Percentiles rank a stretch among this genome's conserved stretches.
phyloP scores from a whole-genome alignment of 371 early-diverging fungal genomes.

The Mortierella sp. region DNA sequence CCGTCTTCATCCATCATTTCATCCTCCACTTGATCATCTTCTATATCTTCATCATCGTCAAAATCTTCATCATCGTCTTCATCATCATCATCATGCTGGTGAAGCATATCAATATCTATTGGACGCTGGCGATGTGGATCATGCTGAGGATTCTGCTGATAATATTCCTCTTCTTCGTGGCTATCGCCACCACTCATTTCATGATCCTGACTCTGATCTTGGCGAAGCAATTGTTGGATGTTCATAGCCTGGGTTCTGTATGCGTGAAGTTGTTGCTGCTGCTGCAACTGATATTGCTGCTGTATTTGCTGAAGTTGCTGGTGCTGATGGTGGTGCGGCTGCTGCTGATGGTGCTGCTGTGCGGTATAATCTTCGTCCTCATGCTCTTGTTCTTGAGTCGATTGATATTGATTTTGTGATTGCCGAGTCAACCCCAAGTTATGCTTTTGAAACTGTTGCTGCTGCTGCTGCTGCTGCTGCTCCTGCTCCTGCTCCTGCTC shows the following conservation, averaged over 20 bases:
- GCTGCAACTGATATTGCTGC: conserved; percentile 47
- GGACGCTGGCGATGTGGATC: conserved; percentile 36
- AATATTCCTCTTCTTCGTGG: conserved; percentile 48
- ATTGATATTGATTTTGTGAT: conserved; percentile 16
- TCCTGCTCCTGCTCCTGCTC: conserved; percentile 49
- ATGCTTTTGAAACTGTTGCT: conserved; percentile 24
- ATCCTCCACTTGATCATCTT: conserved; percentile 58
- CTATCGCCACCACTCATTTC: conserved; percentile 45
- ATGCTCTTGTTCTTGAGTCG: conserved; percentile 18
- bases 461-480: conserved; percentile 42
- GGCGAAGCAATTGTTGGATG: conserved; percentile 47
- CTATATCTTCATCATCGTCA: conserved; percentile 55
- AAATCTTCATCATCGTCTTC: conserved; percentile 30
- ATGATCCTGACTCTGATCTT: conserved; percentile 30
- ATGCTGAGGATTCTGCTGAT: conserved; percentile 49
- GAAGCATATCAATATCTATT: conserved; percentile 31
- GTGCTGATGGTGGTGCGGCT: conserved; percentile 43
- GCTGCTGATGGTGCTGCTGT: conserved; percentile 28
- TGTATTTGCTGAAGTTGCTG: conserved; percentile 46
- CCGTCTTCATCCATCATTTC: conserved; percentile 59
- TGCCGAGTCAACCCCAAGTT: conserved; percentile 5
- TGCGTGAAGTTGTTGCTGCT: conserved; percentile 47
- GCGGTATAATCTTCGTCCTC: conserved; percentile 6
- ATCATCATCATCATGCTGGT: conserved; percentile 23
- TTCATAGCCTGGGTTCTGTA: conserved; percentile 55